A percentile compares a stretch with the other conserved stretches of the same genome.
Conservation (phyloP, 768 basidiomycete genomes). For the Serendipita sp. region DNA sequence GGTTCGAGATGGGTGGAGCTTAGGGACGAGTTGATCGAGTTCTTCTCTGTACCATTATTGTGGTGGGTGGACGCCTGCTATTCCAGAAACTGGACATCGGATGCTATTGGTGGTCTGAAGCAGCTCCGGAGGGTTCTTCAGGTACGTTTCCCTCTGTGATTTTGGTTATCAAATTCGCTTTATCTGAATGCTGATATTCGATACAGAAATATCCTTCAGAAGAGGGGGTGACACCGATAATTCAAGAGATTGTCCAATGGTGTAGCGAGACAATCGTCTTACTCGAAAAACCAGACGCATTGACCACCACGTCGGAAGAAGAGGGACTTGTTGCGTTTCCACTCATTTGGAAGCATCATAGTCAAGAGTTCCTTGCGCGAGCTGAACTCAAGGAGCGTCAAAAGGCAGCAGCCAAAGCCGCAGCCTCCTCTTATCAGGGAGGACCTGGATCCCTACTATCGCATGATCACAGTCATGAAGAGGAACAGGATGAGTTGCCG, state of each 20-base stretch:
- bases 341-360: not conserved
- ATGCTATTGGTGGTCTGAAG: not conserved
- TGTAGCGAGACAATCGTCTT: not conserved
- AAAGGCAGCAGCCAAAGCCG: too few relatives aligned
- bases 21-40: not conserved
- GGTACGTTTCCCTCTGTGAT: not conserved
- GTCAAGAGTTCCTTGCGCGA: not conserved
- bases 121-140: not conserved
- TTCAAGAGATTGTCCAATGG: not conserved
- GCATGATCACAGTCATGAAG: too few relatives aligned
- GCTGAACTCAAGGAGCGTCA: not conserved
- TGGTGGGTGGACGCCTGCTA: not conserved
- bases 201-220: not conserved
- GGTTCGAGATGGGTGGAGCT: not conserved
- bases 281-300: not conserved
- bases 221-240: not conserved
- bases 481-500: too few relatives aligned
- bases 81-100: not conserved
- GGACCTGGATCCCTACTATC: too few relatives aligned
- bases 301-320: not conserved
- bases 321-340: not conserved
- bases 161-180: not conserved
- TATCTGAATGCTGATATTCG: not conserved
- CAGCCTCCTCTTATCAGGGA: too few relatives aligned
- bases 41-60: not conserved